phyloP scores from a whole-genome alignment of 2,329 filamentous ascomycete species.

The Colletotrichum sp. region DNA sequence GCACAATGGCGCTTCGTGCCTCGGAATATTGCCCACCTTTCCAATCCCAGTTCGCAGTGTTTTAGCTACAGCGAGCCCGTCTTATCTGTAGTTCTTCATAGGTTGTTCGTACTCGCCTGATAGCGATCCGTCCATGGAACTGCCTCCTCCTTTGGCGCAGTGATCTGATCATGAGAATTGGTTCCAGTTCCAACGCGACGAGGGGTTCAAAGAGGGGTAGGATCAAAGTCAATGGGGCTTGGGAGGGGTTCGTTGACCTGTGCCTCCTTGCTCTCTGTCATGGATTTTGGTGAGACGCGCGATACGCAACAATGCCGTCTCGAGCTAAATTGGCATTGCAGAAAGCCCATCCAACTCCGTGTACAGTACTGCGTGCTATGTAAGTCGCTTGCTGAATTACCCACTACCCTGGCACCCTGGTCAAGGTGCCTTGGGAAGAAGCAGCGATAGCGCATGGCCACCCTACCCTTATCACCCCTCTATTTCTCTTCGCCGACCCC shows the following conservation, averaged over 20 bases:
- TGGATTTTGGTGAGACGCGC: not conserved
- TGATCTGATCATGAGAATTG: not conserved
- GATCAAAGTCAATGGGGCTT: not conserved
- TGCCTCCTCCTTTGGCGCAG: not conserved
- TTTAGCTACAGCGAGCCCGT: not conserved
- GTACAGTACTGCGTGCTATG: not conserved
- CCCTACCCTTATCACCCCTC: not conserved
- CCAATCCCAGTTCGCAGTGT: not conserved
- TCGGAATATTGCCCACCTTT: not conserved
- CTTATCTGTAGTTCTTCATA: not conserved
- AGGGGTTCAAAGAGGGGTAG: not conserved
- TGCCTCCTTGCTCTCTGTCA: not conserved
- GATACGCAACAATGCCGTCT: not conserved
- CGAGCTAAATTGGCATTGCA: not conserved
- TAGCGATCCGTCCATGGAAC: not conserved
- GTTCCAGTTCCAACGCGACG: not conserved
- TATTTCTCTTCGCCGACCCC: not conserved
- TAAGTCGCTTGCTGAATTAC: too few species aligned
- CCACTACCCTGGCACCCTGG: not conserved
- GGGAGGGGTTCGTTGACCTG: not conserved
- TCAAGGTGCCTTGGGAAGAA: not conserved
- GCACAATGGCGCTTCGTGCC: not conserved
- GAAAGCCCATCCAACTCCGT: not conserved
- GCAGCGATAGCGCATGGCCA: not conserved
- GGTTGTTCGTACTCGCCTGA: not conserved